These are phyloP conservation scores for Rubus parviflorus DNA, from an alignment of 306 rosid species.

Conservation along the genomic window DNA sequence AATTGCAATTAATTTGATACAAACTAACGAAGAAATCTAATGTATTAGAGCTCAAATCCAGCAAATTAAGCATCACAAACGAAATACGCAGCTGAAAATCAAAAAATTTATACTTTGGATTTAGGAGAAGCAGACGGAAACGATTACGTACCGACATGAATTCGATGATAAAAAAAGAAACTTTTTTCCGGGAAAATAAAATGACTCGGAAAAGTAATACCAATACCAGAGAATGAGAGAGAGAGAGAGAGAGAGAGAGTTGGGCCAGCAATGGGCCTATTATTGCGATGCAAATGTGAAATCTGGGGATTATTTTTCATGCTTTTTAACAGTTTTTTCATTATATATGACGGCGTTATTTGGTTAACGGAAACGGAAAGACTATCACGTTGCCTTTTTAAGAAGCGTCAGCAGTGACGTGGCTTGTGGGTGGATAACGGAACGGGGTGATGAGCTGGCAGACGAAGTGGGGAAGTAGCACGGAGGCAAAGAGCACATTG, in stretches of 20 bases:
- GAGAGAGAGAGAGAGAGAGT: slow-evolving; percentile 25
- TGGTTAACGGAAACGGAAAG: no score
- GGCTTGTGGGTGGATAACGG: no score
- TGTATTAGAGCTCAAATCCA: slow-evolving; percentile 20
- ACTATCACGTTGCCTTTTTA: no score
- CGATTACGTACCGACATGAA: slow-evolving; percentile 89
- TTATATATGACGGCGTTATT: no score
- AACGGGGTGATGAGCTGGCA: no score
- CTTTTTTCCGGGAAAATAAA: slow-evolving; percentile 37
- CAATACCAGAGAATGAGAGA: slow-evolving; percentile 20
- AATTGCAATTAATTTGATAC: slow-evolving; percentile 2
- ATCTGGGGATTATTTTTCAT: slow-evolving; percentile 1
- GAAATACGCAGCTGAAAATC: no score
- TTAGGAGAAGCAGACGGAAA: slow-evolving; percentile 9
- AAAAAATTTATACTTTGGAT: not conserved
- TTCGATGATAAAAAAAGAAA: slow-evolving; percentile 28
- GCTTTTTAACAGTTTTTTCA: no score
- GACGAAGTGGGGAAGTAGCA: no score
- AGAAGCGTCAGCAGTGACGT: no score
- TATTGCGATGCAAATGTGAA: not conserved
- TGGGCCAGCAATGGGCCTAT: slow-evolving; percentile 77
- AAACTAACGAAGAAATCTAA: slow-evolving; percentile 3
- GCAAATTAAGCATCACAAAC: slow-evolving; percentile 20
- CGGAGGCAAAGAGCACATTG: no score
- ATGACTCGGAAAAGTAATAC: slow-evolving; percentile 22